A percentile compares a stretch with the other conserved stretches of the same genome.
Conservation (phyloP, 2,329 filamentous ascomycete species). For the Annulohypoxylon truncatum region DNA sequence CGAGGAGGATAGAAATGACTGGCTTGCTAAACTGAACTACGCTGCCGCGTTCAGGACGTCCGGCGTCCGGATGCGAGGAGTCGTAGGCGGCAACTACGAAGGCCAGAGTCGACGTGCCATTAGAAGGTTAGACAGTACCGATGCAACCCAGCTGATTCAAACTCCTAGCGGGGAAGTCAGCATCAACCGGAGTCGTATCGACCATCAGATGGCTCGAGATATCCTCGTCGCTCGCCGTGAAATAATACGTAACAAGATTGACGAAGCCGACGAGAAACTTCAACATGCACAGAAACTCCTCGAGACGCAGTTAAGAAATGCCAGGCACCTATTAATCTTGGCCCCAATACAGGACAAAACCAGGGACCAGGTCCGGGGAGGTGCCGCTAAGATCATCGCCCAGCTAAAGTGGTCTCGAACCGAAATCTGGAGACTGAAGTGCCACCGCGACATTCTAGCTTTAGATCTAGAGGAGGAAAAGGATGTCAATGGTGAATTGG, state of each 20-base stretch:
- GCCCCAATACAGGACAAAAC: conserved; percentile 93
- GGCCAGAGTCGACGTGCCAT: conserved; percentile 80
- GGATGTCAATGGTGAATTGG: conserved; percentile 53
- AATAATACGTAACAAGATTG: conserved; percentile 85
- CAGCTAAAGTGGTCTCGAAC: conserved; percentile 94
- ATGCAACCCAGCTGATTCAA: conserved; percentile 69
- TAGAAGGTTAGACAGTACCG: conserved; percentile 74
- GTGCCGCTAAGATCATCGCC: conserved; percentile 85
- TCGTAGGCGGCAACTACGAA: conserved; percentile 86
- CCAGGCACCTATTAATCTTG: conserved; percentile 87
- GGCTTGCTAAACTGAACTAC: conserved; percentile 96
- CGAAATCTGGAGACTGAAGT: conserved; percentile 92
- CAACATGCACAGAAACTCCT: conserved; percentile 78
- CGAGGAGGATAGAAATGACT: conserved; percentile 94
- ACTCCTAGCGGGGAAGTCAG: conserved; percentile 79
- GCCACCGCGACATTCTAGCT: conserved; percentile 87
- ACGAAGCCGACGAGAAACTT: conserved; percentile 84
- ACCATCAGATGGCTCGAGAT: conserved; percentile 85
- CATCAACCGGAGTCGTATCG: conserved; percentile 78
- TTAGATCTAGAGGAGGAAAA: conserved; percentile 87
- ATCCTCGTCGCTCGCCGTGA: conserved; percentile 84
- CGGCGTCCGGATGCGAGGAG: conserved; percentile 88
- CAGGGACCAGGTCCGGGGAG: conserved; percentile 84
- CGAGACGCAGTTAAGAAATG: conserved; percentile 86
- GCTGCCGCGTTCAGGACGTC: conserved; percentile 93